A percentile compares a stretch with the other conserved stretches of the same genome.
phyloP scores from a whole-genome alignment of 2,329 filamentous ascomycete species.

The Cercospora canescens region DNA sequence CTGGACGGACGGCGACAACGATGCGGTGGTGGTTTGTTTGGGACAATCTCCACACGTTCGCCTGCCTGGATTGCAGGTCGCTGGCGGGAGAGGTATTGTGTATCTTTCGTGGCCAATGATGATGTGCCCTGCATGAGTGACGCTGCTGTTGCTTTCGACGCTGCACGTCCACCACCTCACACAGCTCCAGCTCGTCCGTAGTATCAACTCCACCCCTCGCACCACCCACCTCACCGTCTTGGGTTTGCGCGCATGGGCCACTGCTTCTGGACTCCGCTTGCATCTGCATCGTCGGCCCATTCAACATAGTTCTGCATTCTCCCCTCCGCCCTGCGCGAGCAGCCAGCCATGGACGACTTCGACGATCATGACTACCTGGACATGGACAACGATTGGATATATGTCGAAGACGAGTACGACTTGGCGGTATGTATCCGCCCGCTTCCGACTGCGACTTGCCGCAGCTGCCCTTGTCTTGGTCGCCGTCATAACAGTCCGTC shows the following conservation, averaged over 20 bases:
- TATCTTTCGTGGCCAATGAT: background rate
- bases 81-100: background rate
- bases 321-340: background rate
- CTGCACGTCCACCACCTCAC: background rate
- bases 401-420: conserved; percentile 47
- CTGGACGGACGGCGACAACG: background rate
- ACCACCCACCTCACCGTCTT: background rate
- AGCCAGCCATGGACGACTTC: conserved; percentile 32
- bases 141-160: background rate
- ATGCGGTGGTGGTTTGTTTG: background rate
- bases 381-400: conserved; percentile 45
- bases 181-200: background rate
- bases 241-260: background rate
- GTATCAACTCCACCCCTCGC: background rate
- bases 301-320: background rate
- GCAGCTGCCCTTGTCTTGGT: background rate
- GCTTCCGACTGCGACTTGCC: conserved; percentile 17
- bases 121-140: background rate
- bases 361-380: conserved; percentile 42
- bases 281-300: background rate
- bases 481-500: background rate
- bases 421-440: conserved; percentile 36
- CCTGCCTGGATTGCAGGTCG: background rate
- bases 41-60: background rate
- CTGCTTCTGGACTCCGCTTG: background rate